These are phyloP conservation scores for Fusarium pilosicola DNA, from an alignment of 2,329 filamentous ascomycete genomes.

Conservation along the genomic window DNA sequence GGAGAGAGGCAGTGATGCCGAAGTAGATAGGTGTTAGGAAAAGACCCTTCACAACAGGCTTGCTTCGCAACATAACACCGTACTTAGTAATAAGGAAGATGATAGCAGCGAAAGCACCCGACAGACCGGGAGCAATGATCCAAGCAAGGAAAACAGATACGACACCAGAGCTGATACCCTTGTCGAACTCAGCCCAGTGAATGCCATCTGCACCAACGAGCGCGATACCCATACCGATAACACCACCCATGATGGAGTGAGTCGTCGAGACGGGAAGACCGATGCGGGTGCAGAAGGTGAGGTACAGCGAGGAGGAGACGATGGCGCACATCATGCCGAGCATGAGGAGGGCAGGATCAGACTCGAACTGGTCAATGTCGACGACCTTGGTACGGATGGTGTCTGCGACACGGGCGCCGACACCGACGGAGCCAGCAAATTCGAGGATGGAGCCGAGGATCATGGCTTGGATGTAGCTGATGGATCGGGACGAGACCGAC, in stretches of 20 bases:
- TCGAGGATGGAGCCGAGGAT: constrained; percentile 67
- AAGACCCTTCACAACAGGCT: constrained; percentile 65
- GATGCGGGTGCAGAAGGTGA: constrained; percentile 64
- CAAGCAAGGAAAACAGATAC: constrained; percentile 69
- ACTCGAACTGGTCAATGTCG: constrained; percentile 57
- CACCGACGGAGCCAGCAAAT: constrained; percentile 67
- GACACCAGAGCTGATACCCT: constrained; percentile 52
- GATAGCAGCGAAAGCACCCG: constrained; percentile 64
- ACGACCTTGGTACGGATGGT: constrained; percentile 72
- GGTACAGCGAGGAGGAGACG: constrained; percentile 62
- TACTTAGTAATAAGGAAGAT: constrained; percentile 69
- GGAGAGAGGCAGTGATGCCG: constrained; percentile 62
- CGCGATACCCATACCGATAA: constrained; percentile 69
- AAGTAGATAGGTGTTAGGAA: constrained; percentile 66
- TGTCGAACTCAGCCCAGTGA: constrained; percentile 61
- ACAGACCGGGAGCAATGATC: constrained; percentile 67
- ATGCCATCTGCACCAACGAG: constrained; percentile 61
- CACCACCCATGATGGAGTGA: constrained; percentile 68
- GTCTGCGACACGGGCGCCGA: constrained; percentile 68
- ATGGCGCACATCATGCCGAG: constrained; percentile 68
- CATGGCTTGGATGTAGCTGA: constrained; percentile 70
- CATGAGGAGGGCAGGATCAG: constrained; percentile 65
- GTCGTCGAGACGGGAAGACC: constrained; percentile 71
- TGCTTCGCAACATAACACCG: constrained; percentile 63
- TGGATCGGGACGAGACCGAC: constrained; percentile 75